Conservation (phyloP, 345 rosid genomes). For the Sonneratia caseolaris region DNA sequence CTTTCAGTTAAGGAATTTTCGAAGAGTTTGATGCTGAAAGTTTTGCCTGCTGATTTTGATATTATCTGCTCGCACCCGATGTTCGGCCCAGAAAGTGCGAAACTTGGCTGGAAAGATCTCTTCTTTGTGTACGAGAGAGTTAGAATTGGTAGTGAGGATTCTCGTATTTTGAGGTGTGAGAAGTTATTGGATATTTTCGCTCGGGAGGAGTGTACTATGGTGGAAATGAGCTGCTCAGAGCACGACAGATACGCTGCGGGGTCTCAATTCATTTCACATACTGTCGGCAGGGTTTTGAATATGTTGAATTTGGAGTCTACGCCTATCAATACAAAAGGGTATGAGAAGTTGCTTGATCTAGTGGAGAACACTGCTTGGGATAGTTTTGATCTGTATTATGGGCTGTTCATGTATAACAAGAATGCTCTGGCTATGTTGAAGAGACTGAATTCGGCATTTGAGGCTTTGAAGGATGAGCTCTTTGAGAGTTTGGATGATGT, state of each 20-base stretch:
- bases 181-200: conserved; percentile 28
- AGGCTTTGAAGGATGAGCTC: conserved; percentile 41
- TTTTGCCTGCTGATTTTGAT: conserved; percentile 53
- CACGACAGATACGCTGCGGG: conserved; percentile 43
- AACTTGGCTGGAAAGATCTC: conserved; percentile 39
- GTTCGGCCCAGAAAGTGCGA: conserved; percentile 72
- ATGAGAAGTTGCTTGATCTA: conserved; percentile 37
- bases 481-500: conserved; percentile 44
- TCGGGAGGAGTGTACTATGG: conserved; percentile 43
- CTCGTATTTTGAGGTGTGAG: conserved; percentile 26
- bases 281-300: conserved; percentile 42
- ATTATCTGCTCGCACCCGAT: conserved; percentile 66
- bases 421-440: conserved; percentile 59
- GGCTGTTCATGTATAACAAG: conserved; percentile 56
- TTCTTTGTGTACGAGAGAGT: conserved; percentile 59
- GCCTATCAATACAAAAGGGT: conserved; percentile 47
- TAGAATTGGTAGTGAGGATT: conserved; percentile 35
- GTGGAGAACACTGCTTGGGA: conserved; percentile 44
- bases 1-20: conserved; percentile 67
- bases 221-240: conserved; percentile 49
- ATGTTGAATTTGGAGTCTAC: conserved; percentile 41
- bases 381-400: conserved; percentile 75
- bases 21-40: conserved; percentile 31
- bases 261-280: conserved; percentile 44
- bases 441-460: conserved; percentile 56